Base-by-base conservation (phyloP, 1,139 yeast species). In the Magnusiomyces sp. region DNA sequence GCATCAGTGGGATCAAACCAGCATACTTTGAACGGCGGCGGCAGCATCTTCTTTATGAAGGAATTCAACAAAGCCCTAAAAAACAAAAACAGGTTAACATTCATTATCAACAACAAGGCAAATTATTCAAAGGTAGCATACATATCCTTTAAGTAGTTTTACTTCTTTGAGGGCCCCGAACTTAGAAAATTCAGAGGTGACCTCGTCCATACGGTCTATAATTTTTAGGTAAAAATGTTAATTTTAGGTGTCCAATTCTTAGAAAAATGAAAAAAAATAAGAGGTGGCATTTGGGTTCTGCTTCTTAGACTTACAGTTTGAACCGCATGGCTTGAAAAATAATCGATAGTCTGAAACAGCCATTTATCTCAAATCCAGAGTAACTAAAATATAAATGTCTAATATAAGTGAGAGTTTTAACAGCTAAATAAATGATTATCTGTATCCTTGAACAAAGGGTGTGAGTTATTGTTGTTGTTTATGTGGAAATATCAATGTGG, bases 101-200 rank as follows among this genome's bases (percentile, higher is more conserved):
- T n/a, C 16, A 14, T n/a, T n/a, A 23, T 17, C n/a, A n/a, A 9
- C 37, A 6, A 6, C 40, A 9, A 37, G 11, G 14, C 27, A 11
- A 6, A 19, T 11, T 32, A 29, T 7, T 14, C 29, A 10, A 34
- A 23, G 13, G 34, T 16, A 32, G 40, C 48, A 27, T 47, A 42
- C 97, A 62, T 90, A 92, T 0, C 97, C 85, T 56, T 87, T 71
- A 7, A 89, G 82, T 11, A 89, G 73, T 46, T 87, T 71, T 2
- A 82, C 71, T 10, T 71, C 76, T 51, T 81, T 87, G 32, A 90
- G 76, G 16, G 75, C 73, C 0, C 97, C 97, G 67, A 71, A 87
- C 55, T 72, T 71, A 40, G 75, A 68, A 59, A 90, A 85, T 47
- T 72, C 73, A 54, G 76, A 76, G 36, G 81, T 80, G 14, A 92